Conservation (phyloP, 75 land plant species). For the Ceratopteris richardii region DNA sequence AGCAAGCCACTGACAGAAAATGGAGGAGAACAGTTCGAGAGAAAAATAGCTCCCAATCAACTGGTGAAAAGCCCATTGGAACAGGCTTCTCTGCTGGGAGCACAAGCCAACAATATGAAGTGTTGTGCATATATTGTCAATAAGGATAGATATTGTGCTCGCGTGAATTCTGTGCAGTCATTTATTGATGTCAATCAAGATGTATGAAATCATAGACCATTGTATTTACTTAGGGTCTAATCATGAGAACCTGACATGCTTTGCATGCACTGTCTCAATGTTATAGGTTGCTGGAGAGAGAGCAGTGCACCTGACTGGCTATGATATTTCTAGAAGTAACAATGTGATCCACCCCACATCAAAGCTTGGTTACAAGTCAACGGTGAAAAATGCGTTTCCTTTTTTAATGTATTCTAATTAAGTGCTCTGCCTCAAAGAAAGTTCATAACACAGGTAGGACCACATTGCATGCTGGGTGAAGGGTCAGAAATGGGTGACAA, state of each 20-base stretch:
- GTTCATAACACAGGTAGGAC: slow-evolving; percentile 54
- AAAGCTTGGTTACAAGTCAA: slow-evolving; percentile 71
- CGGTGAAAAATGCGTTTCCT: slow-evolving; percentile 36
- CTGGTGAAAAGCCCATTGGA: neutral
- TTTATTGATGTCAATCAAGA: slow-evolving; percentile 85
- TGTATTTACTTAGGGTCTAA: neutral
- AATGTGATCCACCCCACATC: slow-evolving; percentile 82
- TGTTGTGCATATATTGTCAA: slow-evolving; percentile 86
- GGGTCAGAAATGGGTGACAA: slow-evolving; percentile 95
- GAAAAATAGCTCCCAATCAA: neutral
- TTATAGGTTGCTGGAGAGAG: slow-evolving; percentile 74
- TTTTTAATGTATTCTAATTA: neutral
- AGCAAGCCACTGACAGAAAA: slow-evolving; percentile 31
- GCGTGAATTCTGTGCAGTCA: slow-evolving; percentile 90
- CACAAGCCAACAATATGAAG: slow-evolving; percentile 34
- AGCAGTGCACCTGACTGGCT: slow-evolving; percentile 80
- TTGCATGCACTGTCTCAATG: neutral
- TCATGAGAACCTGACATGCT: neutral
- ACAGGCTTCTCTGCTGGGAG: no score
- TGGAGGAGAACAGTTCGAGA: slow-evolving; percentile 12
- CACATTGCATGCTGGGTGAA: slow-evolving; percentile 90
- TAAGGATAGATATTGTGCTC: slow-evolving; percentile 66
- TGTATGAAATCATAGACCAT: slow-evolving; percentile 43
- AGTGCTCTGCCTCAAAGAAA: no score
- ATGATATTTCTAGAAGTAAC: slow-evolving; percentile 71